Conservation (phyloP, 2,329 filamentous ascomycete genomes). For the Rhynchosporium agropyri region DNA sequence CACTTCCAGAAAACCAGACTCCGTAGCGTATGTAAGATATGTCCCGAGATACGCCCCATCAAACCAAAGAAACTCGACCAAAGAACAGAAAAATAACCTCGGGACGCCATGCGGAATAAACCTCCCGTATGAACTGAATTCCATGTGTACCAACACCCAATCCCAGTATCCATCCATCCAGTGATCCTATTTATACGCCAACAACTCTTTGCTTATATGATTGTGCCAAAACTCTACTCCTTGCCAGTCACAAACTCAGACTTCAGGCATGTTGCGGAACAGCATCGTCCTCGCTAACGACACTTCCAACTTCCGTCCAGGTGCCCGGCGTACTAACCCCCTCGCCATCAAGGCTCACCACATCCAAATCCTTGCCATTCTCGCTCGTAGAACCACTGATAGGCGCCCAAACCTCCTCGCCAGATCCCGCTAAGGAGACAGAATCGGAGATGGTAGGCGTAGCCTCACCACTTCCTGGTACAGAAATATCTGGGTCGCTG, state of each 20-base stretch:
- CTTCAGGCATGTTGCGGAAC: constrained; percentile 36
- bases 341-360: constrained; percentile 60
- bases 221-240: background rate
- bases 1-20: no score
- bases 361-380: constrained; percentile 46
- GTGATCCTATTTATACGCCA: no score
- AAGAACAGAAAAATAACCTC: no score
- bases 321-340: constrained; percentile 62
- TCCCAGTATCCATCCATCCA: no score
- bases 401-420: constrained; percentile 46
- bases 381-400: constrained; percentile 46
- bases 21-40: no score
- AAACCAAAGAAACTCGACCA: no score
- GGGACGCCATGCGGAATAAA: no score
- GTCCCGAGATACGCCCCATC: no score
- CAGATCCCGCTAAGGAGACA: constrained; percentile 56
- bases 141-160: no score
- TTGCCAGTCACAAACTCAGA: background rate
- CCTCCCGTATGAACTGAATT: no score
- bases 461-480: constrained; percentile 52
- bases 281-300: constrained; percentile 51
- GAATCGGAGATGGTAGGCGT: constrained; percentile 59
- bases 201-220: background rate
- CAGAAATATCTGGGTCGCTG: constrained; percentile 36
- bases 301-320: constrained; percentile 68